Conservation (phyloP, 345 rosid species). For the Eucalyptus regnans region DNA sequence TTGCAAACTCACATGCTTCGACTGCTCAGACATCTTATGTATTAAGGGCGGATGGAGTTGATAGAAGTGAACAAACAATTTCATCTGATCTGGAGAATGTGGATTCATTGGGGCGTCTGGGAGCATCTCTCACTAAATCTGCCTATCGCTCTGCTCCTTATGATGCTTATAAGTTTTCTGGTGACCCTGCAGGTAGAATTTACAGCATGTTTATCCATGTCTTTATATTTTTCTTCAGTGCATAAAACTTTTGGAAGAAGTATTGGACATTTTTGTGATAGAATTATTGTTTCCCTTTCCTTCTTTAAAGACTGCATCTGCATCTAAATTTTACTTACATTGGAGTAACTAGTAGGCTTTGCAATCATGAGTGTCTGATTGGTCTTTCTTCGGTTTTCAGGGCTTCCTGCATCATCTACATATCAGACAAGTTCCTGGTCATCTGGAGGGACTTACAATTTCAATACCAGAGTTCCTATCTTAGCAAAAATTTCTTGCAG, state of each 20-base stretch:
- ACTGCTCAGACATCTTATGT: conserved; percentile 15
- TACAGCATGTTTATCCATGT: background rate
- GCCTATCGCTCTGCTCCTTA: background rate
- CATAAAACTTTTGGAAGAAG: background rate
- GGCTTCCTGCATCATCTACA: conserved; percentile 8
- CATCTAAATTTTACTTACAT: background rate
- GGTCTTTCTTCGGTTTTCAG: conserved; percentile 9
- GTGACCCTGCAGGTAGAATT: conserved; percentile 16
- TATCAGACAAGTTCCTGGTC: conserved; percentile 8
- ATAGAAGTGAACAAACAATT: conserved; percentile 19
- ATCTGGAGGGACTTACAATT: conserved; percentile 12
- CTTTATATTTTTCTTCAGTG: background rate
- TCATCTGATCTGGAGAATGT: conserved; percentile 32
- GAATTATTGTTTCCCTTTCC: background rate
- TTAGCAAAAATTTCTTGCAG: conserved; percentile 11
- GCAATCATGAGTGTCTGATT: background rate
- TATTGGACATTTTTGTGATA: background rate
- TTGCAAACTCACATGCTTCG: conserved; percentile 12
- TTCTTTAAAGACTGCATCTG: background rate
- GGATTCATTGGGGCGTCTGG: conserved; percentile 9
- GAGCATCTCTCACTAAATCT: conserved; percentile 4
- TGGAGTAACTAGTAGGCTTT: background rate
- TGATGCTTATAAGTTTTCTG: conserved; percentile 10
- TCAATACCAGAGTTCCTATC: conserved; percentile 5
- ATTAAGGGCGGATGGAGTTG: conserved; percentile 12